Evolutionary conservation across 1,284 basidiomycete genomes (phyloP).

Genomic region (Anthracocystis walkeri): DNA sequence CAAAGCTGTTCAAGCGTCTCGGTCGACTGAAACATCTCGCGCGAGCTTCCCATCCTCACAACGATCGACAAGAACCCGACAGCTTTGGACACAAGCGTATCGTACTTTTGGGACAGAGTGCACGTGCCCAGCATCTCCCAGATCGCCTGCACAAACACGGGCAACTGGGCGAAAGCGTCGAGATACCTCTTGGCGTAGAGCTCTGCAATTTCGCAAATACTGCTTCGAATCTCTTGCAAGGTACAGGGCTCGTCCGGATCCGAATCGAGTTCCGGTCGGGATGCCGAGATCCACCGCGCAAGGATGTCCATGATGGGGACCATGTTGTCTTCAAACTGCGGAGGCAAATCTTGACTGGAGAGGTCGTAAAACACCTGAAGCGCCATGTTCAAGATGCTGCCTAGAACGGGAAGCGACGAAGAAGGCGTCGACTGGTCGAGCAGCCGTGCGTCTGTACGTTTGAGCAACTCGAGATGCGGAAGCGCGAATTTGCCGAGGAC

Average conservation of each 20-base stretch:
- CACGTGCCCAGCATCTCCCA: conserved; percentile 88
- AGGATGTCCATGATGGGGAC: conserved; percentile 67
- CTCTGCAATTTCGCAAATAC: conserved; percentile 91
- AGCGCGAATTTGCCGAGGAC: conserved; percentile 85
- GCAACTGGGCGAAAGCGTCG: conserved; percentile 84
- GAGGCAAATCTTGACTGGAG: conserved; percentile 93
- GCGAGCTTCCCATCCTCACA: conserved; percentile 76
- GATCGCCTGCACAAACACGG: conserved; percentile 86
- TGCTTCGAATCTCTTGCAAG: conserved; percentile 86
- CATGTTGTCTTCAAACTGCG: conserved; percentile 90
- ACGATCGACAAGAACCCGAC: conserved; percentile 91
- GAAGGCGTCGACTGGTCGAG: conserved; percentile 69
- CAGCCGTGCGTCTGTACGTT: conserved; percentile 58
- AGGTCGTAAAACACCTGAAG: conserved; percentile 93
- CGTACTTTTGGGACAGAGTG: conserved; percentile 80
- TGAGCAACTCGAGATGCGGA: conserved; percentile 79
- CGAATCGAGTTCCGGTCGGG: conserved; percentile 53
- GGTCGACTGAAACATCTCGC: conserved; percentile 74
- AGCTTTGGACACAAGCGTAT: conserved; percentile 90
- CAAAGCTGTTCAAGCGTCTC: conserved; percentile 86
- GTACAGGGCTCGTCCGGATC: conserved; percentile 85
- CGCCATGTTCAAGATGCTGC: conserved; percentile 74
- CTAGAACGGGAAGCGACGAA: conserved; percentile 67
- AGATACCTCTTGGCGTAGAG: conserved; percentile 91
- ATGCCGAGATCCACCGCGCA: conserved; percentile 62